These are phyloP conservation scores for Lenwebbia sp. DNA, from an alignment of 345 rosid genomes.

Conservation along the genomic window DNA sequence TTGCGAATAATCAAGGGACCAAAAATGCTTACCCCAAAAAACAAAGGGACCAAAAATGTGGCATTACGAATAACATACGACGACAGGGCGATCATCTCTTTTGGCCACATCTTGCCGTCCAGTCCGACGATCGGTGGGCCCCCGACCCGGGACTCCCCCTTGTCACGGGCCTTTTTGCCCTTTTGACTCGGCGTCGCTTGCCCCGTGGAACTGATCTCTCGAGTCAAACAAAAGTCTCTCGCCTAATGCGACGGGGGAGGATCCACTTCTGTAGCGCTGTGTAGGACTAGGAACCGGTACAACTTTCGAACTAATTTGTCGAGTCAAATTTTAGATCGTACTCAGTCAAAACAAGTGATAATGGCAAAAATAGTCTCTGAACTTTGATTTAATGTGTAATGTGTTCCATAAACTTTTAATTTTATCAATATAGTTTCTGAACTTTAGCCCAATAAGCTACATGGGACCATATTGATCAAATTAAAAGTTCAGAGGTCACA, in stretches of 20 bases:
- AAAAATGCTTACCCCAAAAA: not conserved
- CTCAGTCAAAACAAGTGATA: too few relatives aligned
- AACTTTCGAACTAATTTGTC: not conserved
- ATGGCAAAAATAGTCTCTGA: too few relatives aligned
- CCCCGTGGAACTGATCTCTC: not conserved
- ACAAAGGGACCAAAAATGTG: not conserved
- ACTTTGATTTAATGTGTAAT: too few relatives aligned
- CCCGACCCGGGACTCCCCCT: not conserved
- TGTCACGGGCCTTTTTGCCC: not conserved
- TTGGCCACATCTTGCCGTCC: conserved; percentile 18
- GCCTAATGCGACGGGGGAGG: not conserved
- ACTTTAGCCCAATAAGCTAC: too few relatives aligned
- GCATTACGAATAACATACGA: not conserved
- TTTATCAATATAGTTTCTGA: too few relatives aligned
- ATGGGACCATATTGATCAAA: too few relatives aligned
- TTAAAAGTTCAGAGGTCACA: too few relatives aligned
- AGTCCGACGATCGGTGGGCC: conserved; percentile 8
- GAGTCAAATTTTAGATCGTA: not conserved
- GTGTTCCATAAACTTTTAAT: too few relatives aligned
- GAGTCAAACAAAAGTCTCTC: not conserved
- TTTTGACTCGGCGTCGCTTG: not conserved
- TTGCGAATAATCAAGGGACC: not conserved
- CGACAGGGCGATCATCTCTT: not conserved
- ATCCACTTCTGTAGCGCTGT: not conserved
- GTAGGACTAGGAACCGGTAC: not conserved